Base-by-base conservation (phyloP, 2,329 filamentous ascomycete species). In the Aspergillus niger region DNA sequence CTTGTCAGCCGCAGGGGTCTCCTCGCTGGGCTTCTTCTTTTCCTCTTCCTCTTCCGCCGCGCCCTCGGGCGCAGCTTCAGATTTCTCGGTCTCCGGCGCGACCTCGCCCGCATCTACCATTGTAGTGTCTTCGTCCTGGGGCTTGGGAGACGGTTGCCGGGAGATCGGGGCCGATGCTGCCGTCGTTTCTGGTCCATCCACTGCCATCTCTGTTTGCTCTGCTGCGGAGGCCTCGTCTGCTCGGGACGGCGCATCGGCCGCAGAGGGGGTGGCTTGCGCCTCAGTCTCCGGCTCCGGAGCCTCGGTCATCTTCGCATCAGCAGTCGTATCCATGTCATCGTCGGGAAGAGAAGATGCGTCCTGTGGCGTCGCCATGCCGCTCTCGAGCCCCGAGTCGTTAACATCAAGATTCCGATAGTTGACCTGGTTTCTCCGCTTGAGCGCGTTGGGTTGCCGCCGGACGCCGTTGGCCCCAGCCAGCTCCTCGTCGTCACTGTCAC, bases 401-500 rank as follows among this genome's bases (percentile, higher is more conserved):
- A 79, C 78, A 64, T 86, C 79, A 1, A 85, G 77, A 63, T 88
- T 87, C 55, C 82, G 79, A 69, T 83, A 85, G 66, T 88, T 86
- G 75, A 84, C 84, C 58, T 89, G 86, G 61, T 88, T 85, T 52
- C 84, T 79, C 63, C 82, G 75, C 65, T 81, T 81, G 54, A 77
- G 71, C 17, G 69, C 70, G 39, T 79, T 78, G 0, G 81, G 80
- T 66, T 87, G 85, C 50, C 77, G 76, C 55, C 85, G 88, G 43
- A 92, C 84, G 15, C 92, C 94, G 66, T 95, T 91, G 39, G 85
- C 83, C 15, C 76, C 76, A 54, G 74, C 74, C 76, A 92, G 86
- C 10, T 96, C 92, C 69, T 98, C 94, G 61, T 97, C 92, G 62
- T 96, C 92, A 65, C 91, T 96, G 47, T 95, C 91, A 61, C 92